Percentiles rank a stretch among this genome's conserved stretches.
These are phyloP conservation scores for Collariella sp. DNA, from an alignment of 495 filamentous ascomycete genomes.

Conservation along the genomic window DNA sequence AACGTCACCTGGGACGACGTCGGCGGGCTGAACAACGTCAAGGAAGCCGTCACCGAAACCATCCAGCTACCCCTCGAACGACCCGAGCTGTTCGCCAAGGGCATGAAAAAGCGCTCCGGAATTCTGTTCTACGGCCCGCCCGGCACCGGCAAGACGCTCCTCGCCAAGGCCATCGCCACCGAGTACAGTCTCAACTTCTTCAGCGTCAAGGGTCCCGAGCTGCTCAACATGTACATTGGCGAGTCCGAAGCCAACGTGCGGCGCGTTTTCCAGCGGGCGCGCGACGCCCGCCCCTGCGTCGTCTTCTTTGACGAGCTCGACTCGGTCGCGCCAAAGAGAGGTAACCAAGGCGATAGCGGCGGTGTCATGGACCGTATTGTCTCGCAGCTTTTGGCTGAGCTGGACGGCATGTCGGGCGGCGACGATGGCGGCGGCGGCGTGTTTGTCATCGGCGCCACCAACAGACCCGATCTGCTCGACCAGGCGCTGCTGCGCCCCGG, in stretches of 20 bases:
- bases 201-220: slow-evolving; percentile 92
- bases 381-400: slow-evolving; percentile 84
- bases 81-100: slow-evolving; percentile 92
- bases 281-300: slow-evolving; percentile 93
- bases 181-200: slow-evolving; percentile 99
- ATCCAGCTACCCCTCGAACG: slow-evolving; percentile 89
- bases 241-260: slow-evolving; percentile 97
- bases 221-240: slow-evolving; percentile 99
- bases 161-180: slow-evolving; percentile 96
- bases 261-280: slow-evolving; percentile 86
- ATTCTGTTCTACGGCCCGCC: slow-evolving; percentile 98
- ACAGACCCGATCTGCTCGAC: slow-evolving; percentile 88
- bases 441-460: slow-evolving; percentile 96
- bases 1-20: slow-evolving; percentile 97
- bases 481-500: slow-evolving; percentile 84
- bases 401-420: slow-evolving; percentile 95
- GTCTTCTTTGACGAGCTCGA: slow-evolving; percentile 99
- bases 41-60: slow-evolving; percentile 91
- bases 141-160: slow-evolving; percentile 90
- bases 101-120: slow-evolving; percentile 97
- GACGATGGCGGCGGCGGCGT: slow-evolving; percentile 77
- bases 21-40: slow-evolving; percentile 85
- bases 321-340: slow-evolving; percentile 92
- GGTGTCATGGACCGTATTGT: slow-evolving; percentile 99
- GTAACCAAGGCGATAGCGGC: slow-evolving; percentile 95